These are phyloP conservation scores for Komagataella pastoris DNA, from an alignment of 805 yeast genomes.

Conservation along the genomic window DNA sequence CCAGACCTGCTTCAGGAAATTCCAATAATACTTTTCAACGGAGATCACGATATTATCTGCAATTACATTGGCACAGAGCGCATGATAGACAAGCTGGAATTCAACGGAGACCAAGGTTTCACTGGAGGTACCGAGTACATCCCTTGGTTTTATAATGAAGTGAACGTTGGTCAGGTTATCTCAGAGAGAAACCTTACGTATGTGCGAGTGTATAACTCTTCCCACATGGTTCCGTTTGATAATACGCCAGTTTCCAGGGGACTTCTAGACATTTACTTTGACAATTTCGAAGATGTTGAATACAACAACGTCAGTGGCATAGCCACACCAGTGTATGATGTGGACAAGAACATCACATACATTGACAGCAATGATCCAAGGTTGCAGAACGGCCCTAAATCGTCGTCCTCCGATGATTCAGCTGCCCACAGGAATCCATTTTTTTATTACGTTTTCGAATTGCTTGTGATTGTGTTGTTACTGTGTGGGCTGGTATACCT, in stretches of 20 bases:
- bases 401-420: conserved; percentile 1
- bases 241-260: conserved; percentile 58
- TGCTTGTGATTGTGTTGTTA: conserved; percentile 9
- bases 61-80: conserved; percentile 66
- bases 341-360: conserved; percentile 4
- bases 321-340: conserved; percentile 15
- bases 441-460: conserved; percentile 11
- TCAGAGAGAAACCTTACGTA: conserved; percentile 63
- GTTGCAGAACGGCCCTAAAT: neutral
- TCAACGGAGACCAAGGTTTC: conserved; percentile 51
- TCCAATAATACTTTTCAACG: conserved; percentile 68
- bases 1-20: conserved; percentile 47
- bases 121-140: conserved; percentile 17
- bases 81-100: conserved; percentile 44
- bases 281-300: conserved; percentile 15
- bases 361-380: conserved; percentile 2
- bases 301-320: conserved; percentile 8
- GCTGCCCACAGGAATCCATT: conserved; percentile 3
- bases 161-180: conserved; percentile 23
- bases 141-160: conserved; percentile 31
- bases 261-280: conserved; percentile 39
- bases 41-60: conserved; percentile 83
- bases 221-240: conserved; percentile 94
- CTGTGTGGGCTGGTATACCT: conserved; percentile 11
- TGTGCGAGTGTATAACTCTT: conserved; percentile 58